Evolutionary conservation across 2,329 filamentous ascomycete species (phyloP).

Genomic region (Xylariomycetidae sp.): DNA sequence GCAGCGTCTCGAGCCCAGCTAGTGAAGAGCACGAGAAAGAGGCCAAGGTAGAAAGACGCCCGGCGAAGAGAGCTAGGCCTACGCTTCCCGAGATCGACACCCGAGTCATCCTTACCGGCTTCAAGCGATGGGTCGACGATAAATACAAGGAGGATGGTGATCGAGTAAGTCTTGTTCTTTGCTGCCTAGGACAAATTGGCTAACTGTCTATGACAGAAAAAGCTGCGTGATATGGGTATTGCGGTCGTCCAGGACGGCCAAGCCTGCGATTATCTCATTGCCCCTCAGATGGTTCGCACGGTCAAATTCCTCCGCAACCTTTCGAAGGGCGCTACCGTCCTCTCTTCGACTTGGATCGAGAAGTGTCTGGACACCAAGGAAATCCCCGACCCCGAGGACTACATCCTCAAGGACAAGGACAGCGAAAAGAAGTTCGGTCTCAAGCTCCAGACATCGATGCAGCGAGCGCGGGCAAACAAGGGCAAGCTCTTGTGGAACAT

Average conservation of each 20-base stretch:
- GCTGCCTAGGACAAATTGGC: constrained; percentile 7
- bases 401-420: constrained; percentile 62
- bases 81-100: constrained; percentile 61
- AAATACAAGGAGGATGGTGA: constrained; percentile 71
- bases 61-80: constrained; percentile 57
- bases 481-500: constrained; percentile 69
- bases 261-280: constrained; percentile 78
- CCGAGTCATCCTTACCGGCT: constrained; percentile 77
- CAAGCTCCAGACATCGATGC: constrained; percentile 60
- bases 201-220: constrained; percentile 48
- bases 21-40: constrained; percentile 19
- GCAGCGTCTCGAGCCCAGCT: constrained; percentile 33
- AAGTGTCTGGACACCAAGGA: constrained; percentile 64
- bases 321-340: constrained; percentile 70
- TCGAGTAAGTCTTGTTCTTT: constrained; percentile 50
- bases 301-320: constrained; percentile 89
- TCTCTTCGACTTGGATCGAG: constrained; percentile 75
- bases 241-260: constrained; percentile 69
- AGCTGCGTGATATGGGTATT: constrained; percentile 78
- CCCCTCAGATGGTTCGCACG: constrained; percentile 80
- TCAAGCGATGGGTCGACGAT: constrained; percentile 73
- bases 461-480: constrained; percentile 68
- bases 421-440: constrained; percentile 68
- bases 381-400: constrained; percentile 58
- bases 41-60: constrained; percentile 43